Evolutionary conservation across 2,329 filamentous ascomycete genomes (phyloP).

Genomic region (Orbilia ellipsospora): DNA sequence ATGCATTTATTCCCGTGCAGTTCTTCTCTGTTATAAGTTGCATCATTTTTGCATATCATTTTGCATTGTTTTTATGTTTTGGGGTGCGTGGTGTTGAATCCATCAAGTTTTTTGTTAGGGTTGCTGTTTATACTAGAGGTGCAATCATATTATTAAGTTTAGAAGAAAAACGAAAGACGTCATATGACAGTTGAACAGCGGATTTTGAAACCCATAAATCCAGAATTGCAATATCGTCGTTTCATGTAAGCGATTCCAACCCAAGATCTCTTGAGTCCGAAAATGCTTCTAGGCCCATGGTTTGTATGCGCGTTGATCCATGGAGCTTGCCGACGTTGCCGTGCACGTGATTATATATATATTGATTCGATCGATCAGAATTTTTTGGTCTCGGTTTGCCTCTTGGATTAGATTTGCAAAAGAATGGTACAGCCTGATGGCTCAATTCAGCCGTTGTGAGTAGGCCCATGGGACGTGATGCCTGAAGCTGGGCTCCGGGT

Average conservation of each 20-base stretch:
- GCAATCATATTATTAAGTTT: too few relatives aligned
- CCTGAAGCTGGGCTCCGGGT: too few relatives aligned
- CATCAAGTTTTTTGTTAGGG: neutral
- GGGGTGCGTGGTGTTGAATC: neutral
- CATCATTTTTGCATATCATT: neutral
- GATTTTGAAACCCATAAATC: too few relatives aligned
- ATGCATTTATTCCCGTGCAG: too few relatives aligned
- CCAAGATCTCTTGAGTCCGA: neutral
- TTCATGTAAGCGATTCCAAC: neutral
- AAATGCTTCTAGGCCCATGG: neutral
- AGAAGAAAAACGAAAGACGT: too few relatives aligned
- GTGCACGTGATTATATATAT: too few relatives aligned
- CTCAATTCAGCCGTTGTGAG: neutral
- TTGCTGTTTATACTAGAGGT: too few relatives aligned
- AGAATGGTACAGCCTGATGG: neutral
- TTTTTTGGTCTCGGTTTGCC: too few relatives aligned
- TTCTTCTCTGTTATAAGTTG: neutral
- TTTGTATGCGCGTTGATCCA: constrained; percentile 3
- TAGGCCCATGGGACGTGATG: too few relatives aligned
- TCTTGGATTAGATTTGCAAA: too few relatives aligned
- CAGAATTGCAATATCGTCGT: too few relatives aligned
- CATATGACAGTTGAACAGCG: too few relatives aligned
- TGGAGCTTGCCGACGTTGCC: neutral
- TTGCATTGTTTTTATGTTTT: neutral
- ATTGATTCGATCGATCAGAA: neutral